Base-by-base conservation (phyloP, 1,284 basidiomycete species). In the Apiotrichum laibachii region DNA sequence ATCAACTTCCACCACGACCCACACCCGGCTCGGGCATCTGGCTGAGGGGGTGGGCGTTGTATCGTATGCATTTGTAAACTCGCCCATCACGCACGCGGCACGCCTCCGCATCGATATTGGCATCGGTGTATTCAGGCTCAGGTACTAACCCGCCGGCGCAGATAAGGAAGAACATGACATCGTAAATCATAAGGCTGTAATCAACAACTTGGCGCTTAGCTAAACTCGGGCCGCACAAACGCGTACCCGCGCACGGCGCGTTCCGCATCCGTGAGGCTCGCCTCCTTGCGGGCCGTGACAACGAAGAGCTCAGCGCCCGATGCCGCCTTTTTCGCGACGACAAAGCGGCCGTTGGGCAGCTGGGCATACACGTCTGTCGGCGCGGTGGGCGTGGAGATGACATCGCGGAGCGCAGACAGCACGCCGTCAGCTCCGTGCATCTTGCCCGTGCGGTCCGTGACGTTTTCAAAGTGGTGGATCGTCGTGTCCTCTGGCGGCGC, bases 201-300 rank as follows among this genome's bases (percentile, higher is more conserved):
- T 31, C 26, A 31, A 31, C 26, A 3, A 31, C n/a, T n/a, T n/a
- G n/a, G n/a, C n/a, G 7, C 26, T 31, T 45, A 56, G 12, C 40
- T 55, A 40, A 62, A 62, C 47, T 55, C 51, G 10, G 51, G 52
- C 26, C 49, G 31, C 12, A 49, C 49, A 37, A 50, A 33, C 26
- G 55, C 56, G 46, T 40, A 35, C 15, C 50, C 51, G 9, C 60
- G 42, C 22, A 65, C 50, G 64, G 67, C 58, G 65, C 72, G 60
- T 51, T 74, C 72, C 10, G 73, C 73, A 56, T 77, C 73, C 5
- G 71, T 72, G 26, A 77, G 54, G 61, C 70, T 72, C 16, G 66
- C 70, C 35, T 73, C 72, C 47, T 67, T 68, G 39, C 59, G 53
- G 16, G 61, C 70, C 6, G 72, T 64, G 16, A 65, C 42, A 56